A percentile compares a stretch with the other conserved stretches of the same genome.
These are phyloP conservation scores for Syzygium malaccense DNA, from an alignment of 441 rosid species.

Conservation along the genomic window DNA sequence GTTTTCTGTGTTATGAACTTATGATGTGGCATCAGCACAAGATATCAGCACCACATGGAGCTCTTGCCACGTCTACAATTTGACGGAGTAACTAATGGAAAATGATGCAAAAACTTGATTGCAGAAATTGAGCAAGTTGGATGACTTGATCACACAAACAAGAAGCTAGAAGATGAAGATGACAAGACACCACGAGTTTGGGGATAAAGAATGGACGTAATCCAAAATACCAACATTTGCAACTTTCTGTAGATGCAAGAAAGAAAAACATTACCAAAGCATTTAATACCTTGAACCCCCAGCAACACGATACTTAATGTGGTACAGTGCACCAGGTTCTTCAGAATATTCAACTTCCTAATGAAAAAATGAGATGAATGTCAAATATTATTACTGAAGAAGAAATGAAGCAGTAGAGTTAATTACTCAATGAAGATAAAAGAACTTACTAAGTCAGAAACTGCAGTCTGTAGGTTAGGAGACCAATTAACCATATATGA, in stretches of 20 bases:
- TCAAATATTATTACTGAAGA: conserved; percentile 1
- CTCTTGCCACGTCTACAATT: background rate
- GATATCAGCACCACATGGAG: background rate
- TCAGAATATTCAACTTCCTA: conserved; percentile 99
- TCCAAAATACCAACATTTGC: background rate
- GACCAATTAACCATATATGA: conserved; percentile 99
- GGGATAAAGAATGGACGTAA: background rate
- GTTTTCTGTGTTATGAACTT: background rate
- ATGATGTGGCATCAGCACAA: background rate
- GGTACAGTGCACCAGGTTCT: conserved; percentile 80
- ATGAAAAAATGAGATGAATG: conserved; percentile 1
- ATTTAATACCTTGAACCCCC: conserved; percentile 73
- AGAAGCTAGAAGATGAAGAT: background rate
- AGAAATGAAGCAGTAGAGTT: conserved; percentile 3
- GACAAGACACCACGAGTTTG: background rate
- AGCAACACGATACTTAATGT: conserved; percentile 96
- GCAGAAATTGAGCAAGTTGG: background rate
- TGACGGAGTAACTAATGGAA: background rate
- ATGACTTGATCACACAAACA: background rate
- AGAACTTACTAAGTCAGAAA: conserved; percentile 83
- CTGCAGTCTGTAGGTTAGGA: conserved; percentile 96
- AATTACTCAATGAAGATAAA: conserved; percentile 12
- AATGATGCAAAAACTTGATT: background rate
- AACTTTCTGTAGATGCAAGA: background rate
- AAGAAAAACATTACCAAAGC: background rate